A percentile compares a stretch with the other conserved stretches of the same genome.
Conservation (phyloP, 345 rosid species). For the Gossypium rotundifolium region DNA sequence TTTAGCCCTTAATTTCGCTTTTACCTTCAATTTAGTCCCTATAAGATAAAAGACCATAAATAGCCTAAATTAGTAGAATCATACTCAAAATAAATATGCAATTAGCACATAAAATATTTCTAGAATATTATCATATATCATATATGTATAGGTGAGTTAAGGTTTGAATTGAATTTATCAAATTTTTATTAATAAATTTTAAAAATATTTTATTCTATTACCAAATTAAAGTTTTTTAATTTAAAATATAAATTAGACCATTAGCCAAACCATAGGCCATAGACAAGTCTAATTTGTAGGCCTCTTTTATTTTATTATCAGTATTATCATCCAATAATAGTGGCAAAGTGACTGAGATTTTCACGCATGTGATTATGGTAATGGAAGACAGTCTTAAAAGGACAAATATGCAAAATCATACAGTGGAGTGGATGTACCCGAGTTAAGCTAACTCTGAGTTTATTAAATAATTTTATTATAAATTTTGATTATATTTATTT, state of each 20-base stretch:
- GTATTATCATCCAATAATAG: background rate
- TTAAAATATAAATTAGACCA: too few species aligned
- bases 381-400: background rate
- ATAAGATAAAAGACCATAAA: too few species aligned
- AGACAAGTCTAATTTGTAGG: background rate
- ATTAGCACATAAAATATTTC: too few species aligned
- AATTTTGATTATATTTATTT: background rate
- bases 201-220: background rate
- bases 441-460: background rate
- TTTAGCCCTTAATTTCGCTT: too few species aligned
- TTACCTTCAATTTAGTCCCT: too few species aligned
- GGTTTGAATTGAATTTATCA: background rate
- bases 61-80: too few species aligned
- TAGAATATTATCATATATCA: too few species aligned
- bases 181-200: background rate
- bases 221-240: too few species aligned
- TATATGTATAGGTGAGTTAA: too few species aligned
- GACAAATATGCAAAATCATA: background rate
- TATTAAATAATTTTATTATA: too few species aligned
- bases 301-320: background rate
- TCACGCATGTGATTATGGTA: conserved; percentile 1
- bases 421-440: background rate
- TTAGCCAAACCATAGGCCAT: too few species aligned
- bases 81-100: too few species aligned
- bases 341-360: background rate